phyloP scores from a whole-genome alignment of 148 eudicot species.

The Persicaria tinctoria region DNA sequence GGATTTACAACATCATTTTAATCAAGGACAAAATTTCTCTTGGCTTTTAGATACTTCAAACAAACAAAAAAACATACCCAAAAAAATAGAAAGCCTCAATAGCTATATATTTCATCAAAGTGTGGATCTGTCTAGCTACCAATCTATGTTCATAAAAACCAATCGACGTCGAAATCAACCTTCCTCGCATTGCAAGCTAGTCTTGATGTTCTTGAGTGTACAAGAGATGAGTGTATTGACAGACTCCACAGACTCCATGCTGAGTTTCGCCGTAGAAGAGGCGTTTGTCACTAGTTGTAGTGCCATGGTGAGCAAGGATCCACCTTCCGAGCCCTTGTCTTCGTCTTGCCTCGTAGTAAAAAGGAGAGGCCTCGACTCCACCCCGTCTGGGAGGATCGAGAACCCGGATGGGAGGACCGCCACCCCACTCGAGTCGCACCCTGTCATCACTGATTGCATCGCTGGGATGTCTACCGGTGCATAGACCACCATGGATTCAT shows the following conservation, averaged over 20 bases:
- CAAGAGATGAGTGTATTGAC: conserved; percentile 58
- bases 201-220: conserved; percentile 58
- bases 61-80: background rate
- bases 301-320: conserved; percentile 73
- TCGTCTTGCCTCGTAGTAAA: conserved; percentile 19
- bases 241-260: conserved; percentile 65
- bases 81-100: background rate
- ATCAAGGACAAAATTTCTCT: conserved; percentile 9
- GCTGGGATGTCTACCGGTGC: conserved; percentile 7
- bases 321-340: conserved; percentile 71
- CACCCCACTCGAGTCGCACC: conserved; percentile 2
- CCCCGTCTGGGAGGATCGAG: conserved; percentile 10
- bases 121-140: conserved; percentile 10
- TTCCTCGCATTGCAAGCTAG: conserved; percentile 79
- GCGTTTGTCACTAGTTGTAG: conserved; percentile 64
- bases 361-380: conserved; percentile 2
- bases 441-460: background rate
- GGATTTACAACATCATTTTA: conserved; percentile 9
- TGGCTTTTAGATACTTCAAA: conserved; percentile 11
- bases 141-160: background rate
- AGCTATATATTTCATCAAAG: conserved; percentile 8
- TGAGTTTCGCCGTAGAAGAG: conserved; percentile 58
- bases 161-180: conserved; percentile 23
- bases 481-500: conserved; percentile 6
- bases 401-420: conserved; percentile 14